phyloP scores from a whole-genome alignment of 345 rosid genomes.

The Hypericum perforatum region DNA sequence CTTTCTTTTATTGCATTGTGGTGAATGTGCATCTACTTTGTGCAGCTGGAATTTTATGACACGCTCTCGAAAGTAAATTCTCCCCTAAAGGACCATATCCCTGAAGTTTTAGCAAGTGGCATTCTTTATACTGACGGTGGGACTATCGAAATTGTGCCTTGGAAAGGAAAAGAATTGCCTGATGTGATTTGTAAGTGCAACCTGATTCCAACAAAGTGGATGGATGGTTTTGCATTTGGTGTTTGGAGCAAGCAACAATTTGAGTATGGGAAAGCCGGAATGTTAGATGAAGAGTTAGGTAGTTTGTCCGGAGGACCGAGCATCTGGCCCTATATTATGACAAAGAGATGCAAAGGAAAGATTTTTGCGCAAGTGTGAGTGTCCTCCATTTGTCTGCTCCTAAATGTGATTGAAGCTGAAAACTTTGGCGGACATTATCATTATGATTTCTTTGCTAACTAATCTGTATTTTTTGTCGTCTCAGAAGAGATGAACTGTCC shows the following conservation, averaged over 20 bases:
- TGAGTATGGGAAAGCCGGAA: slow-evolving; percentile 45
- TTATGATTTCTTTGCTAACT: neutral
- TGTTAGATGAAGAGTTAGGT: slow-evolving; percentile 22
- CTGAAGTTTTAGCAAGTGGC: slow-evolving; percentile 74
- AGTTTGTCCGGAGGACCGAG: slow-evolving; percentile 29
- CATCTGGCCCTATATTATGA: slow-evolving; percentile 81
- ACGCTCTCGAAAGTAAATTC: slow-evolving; percentile 36
- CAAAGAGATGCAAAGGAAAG: slow-evolving; percentile 83
- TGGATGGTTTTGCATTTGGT: slow-evolving; percentile 56
- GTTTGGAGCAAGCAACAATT: slow-evolving; percentile 65
- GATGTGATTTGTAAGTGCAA: slow-evolving; percentile 39
- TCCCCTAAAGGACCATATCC: slow-evolving; percentile 53
- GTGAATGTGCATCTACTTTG: slow-evolving; percentile 17
- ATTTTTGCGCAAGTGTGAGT: slow-evolving; percentile 82
- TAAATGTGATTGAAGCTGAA: slow-evolving; percentile 3
- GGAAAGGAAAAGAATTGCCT: slow-evolving; percentile 91
- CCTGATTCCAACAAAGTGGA: slow-evolving; percentile 27
- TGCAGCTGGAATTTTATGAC: slow-evolving; percentile 83
- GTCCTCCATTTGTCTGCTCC: neutral
- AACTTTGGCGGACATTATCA: slow-evolving; percentile 9
- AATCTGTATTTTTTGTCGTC: slow-evolving; percentile 11
- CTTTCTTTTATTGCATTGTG: slow-evolving; percentile 4
- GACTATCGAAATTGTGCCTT: slow-evolving; percentile 47
- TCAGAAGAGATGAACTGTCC: slow-evolving; percentile 71
- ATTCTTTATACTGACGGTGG: slow-evolving; percentile 62